Evolutionary conservation across 164 flowering plant genomes (phyloP), one percentile per base, ranked within the genome.

Genomic region (Magnolia officinalis): DNA sequence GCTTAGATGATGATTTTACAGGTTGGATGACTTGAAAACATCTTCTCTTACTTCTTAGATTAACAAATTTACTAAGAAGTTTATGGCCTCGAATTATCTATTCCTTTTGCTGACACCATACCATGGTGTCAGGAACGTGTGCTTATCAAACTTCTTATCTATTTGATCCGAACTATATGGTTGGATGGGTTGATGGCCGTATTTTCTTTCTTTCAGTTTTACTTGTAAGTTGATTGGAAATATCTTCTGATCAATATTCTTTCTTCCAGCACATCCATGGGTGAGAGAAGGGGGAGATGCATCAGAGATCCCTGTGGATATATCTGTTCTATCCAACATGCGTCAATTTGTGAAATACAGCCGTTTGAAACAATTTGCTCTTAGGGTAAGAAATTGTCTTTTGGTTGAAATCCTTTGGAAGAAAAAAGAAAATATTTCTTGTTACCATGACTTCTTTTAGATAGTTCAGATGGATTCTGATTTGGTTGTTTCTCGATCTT

Each of bases 281-380:
- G 98, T 94, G 75, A 90, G 97, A 85, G 99, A 96, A 90, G 99
- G 98, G 50, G 99, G 99, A 76, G 82, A 83, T 82, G 99, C 99
- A 73, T 92, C 92, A 23, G 99, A 96, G 75, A 96, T 96, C 69
- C 99, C 99, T 63, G 80, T 96, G 67, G 99, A 96, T 75, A 96
- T 96, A 76, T 94, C 97, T 76, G 98, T 96, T 66, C 81, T 96
- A 70, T 84, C 77, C 73, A 96, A 96, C 84, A 87, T 96, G 96
- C 87, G 98, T 24, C 90, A 96, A 74, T 94, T 96, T 84, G 98
- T 96, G 75, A 96, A 86, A 85, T 96, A 90, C 78, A 89, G 98
- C 80, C 97, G 97, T 8, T 83, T 96, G 76, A 96, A 96, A 80
- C 99, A 96, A 80, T 86, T 96, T 86, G 99, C 99, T 59, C 82